A percentile compares a stretch with the other conserved stretches of the same genome.
phyloP scores from a whole-genome alignment of 1,284 basidiomycete genomes.

The Anthracocystis walkeri region DNA sequence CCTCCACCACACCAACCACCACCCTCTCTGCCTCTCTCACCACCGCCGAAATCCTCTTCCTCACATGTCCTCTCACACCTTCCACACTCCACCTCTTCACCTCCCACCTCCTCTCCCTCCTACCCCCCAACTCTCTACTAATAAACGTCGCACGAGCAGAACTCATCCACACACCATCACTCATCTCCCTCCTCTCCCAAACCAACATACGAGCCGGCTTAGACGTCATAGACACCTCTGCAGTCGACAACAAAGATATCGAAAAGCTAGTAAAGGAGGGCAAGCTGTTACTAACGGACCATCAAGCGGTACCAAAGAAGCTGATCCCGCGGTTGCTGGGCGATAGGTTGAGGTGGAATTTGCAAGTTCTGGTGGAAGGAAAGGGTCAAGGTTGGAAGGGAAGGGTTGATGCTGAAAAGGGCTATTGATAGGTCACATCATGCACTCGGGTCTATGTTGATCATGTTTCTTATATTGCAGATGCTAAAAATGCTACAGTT shows the following conservation, averaged over 20 bases:
- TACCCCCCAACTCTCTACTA: slow-evolving; percentile 12
- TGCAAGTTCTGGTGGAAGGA: slow-evolving; percentile 1
- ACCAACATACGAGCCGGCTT: slow-evolving; percentile 86
- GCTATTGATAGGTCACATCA: slow-evolving; percentile 17
- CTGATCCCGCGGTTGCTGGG: slow-evolving; percentile 11
- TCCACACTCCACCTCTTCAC: slow-evolving; percentile 29
- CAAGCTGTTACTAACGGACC: slow-evolving; percentile 29
- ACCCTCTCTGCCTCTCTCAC: slow-evolving; percentile 5
- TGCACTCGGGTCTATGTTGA: not conserved
- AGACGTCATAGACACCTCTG: slow-evolving; percentile 80
- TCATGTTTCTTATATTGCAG: too few species aligned
- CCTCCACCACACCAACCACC: slow-evolving; percentile 11
- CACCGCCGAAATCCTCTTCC: slow-evolving; percentile 30
- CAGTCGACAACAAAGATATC: not conserved
- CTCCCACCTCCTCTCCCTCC: not conserved
- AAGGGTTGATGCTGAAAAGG: slow-evolving; percentile 22
- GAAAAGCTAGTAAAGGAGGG: slow-evolving; percentile 6
- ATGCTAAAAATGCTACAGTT: not conserved
- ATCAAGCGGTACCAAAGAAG: slow-evolving; percentile 28
- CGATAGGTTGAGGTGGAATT: slow-evolving; percentile 18
- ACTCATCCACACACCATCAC: slow-evolving; percentile 82
- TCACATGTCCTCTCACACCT: slow-evolving; percentile 48
- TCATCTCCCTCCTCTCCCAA: slow-evolving; percentile 80
- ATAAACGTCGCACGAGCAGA: slow-evolving; percentile 71
- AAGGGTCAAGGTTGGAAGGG: slow-evolving; percentile 7